A percentile compares a stretch with the other conserved stretches of the same genome.
These are phyloP conservation scores for Acacia acuminata DNA, from an alignment of 306 rosid genomes.

Conservation along the genomic window DNA sequence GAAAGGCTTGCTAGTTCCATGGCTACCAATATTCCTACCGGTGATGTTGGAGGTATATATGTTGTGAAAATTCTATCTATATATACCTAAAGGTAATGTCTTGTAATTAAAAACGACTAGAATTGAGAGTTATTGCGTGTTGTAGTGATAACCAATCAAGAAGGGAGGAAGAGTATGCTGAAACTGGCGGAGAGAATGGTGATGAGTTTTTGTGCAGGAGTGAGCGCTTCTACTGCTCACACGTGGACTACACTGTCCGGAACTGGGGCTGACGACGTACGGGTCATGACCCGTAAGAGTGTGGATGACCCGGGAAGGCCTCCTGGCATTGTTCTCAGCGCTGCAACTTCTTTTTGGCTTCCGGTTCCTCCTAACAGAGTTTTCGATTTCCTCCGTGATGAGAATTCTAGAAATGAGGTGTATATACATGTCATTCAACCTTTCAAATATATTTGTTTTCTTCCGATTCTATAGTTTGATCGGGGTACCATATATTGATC, in stretches of 20 bases:
- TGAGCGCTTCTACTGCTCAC: slow-evolving; percentile 94
- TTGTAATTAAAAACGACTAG: not conserved
- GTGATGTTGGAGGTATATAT: slow-evolving; percentile 84
- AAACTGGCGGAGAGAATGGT: slow-evolving; percentile 99
- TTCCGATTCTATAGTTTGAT: too few relatives aligned
- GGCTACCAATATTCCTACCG: slow-evolving; percentile 82
- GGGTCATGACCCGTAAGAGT: slow-evolving; percentile 97
- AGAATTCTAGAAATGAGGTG: slow-evolving; percentile 92
- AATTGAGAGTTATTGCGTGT: not conserved
- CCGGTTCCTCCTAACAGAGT: slow-evolving; percentile 88
- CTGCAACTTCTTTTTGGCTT: slow-evolving; percentile 98
- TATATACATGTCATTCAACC: not conserved
- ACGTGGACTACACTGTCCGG: slow-evolving; percentile 97
- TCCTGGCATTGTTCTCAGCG: slow-evolving; percentile 90
- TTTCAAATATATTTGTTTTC: not conserved
- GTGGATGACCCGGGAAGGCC: slow-evolving; percentile 97
- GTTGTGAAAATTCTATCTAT: not conserved
- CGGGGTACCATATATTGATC: too few relatives aligned
- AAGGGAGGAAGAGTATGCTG: slow-evolving; percentile 96
- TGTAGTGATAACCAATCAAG: slow-evolving; percentile 88
- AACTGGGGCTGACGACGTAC: slow-evolving; percentile 91
- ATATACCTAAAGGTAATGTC: not conserved
- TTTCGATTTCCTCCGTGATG: slow-evolving; percentile 92
- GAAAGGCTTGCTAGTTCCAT: slow-evolving; percentile 91
- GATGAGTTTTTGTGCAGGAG: slow-evolving; percentile 94